Conservation (phyloP, 2,329 filamentous ascomycete species). For the Pseudocercospora fijiensis region DNA sequence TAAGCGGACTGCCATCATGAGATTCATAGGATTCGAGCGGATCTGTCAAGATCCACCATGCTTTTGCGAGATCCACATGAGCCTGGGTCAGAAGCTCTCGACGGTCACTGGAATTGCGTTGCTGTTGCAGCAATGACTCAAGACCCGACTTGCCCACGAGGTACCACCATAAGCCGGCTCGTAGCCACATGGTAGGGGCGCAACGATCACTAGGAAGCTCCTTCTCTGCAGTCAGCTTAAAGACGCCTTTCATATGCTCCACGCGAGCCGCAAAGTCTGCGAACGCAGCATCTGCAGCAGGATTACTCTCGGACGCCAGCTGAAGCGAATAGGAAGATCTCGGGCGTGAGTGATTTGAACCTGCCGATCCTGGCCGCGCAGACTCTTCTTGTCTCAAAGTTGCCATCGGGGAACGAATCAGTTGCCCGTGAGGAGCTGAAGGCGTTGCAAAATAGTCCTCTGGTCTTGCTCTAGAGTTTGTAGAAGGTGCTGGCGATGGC, state of each 20-base stretch:
- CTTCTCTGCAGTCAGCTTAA: conserved; percentile 73
- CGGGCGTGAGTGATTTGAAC: conserved; percentile 25
- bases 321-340: conserved; percentile 27
- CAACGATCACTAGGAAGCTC: conserved; percentile 65
- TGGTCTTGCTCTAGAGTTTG: conserved; percentile 18
- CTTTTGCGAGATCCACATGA: conserved; percentile 81
- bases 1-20: conserved; percentile 16
- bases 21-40: conserved; percentile 36
- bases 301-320: conserved; percentile 30
- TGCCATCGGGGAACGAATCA: conserved; percentile 23
- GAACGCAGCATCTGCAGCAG: conserved; percentile 65
- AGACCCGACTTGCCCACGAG: conserved; percentile 74
- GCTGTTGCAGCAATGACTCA: conserved; percentile 62
- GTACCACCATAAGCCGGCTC: conserved; percentile 86
- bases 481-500: conserved; percentile 23
- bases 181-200: conserved; percentile 59
- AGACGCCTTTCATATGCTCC: conserved; percentile 71
- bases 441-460: conserved; percentile 26
- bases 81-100: conserved; percentile 66
- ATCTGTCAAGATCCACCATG: conserved; percentile 69
- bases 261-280: conserved; percentile 69
- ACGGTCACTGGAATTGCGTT: conserved; percentile 48
- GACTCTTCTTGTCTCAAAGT: conserved; percentile 26
- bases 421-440: conserved; percentile 10
- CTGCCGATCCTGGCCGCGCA: conserved; percentile 26